Evolutionary conservation across 805 yeast species (phyloP).

Genomic region (Kuraishia capsulata): DNA sequence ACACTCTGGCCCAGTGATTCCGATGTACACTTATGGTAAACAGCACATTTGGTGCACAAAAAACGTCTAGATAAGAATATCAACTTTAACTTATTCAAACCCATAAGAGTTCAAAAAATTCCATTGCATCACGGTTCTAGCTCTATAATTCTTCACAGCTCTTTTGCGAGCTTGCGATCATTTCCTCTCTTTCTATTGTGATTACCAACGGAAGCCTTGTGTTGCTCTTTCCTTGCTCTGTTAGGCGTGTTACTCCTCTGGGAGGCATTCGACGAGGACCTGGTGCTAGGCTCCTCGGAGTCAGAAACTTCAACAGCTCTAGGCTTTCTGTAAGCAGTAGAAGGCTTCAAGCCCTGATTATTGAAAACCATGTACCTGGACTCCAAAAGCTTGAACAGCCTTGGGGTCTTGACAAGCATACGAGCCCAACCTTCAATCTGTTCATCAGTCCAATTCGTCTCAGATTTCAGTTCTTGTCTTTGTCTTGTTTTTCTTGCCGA

Average conservation of each 20-base stretch:
- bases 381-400: constrained; percentile 51
- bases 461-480: constrained; percentile 41
- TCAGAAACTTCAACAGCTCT: constrained; percentile 5
- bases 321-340: constrained; percentile 12
- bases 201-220: constrained; percentile 50
- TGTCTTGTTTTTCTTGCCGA: constrained; percentile 37
- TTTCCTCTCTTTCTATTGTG: constrained; percentile 60
- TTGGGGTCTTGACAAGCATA: constrained; percentile 60
- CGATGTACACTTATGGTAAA: neutral
- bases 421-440: constrained; percentile 92
- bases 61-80: neutral
- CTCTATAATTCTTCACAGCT: constrained; percentile 2
- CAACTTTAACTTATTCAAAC: no score
- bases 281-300: constrained; percentile 3
- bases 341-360: constrained; percentile 11
- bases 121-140: neutral
- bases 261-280: constrained; percentile 1
- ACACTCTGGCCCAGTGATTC: constrained; percentile 17
- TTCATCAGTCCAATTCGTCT: constrained; percentile 73
- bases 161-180: constrained; percentile 38
- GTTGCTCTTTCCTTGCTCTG: constrained; percentile 38
- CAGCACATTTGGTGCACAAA: neutral
- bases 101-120: no score
- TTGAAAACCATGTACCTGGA: constrained; percentile 41
- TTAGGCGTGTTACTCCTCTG: constrained; percentile 11